phyloP scores from a whole-genome alignment of 495 filamentous ascomycete species.

The Barbatosphaeria neglecta region DNA sequence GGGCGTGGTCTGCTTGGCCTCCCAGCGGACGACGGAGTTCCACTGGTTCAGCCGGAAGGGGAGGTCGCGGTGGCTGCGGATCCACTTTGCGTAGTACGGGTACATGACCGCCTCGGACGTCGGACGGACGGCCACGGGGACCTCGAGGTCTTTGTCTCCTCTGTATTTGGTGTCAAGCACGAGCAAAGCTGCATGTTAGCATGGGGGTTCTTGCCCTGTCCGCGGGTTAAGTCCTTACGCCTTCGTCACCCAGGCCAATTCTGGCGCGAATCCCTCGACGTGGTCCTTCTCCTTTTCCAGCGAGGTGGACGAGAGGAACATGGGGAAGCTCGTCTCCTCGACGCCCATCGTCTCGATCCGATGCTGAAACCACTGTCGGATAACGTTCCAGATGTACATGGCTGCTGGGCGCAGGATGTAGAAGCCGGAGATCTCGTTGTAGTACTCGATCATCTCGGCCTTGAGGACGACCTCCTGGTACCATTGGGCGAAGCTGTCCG shows the following conservation, averaged over 20 bases:
- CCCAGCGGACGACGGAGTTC: conserved; percentile 97
- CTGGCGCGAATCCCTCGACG: conserved; percentile 92
- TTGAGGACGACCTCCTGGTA: conserved; percentile 94
- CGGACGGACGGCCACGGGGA: conserved; percentile 89
- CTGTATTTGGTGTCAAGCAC: conserved; percentile 21
- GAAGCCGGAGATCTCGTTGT: conserved; percentile 75
- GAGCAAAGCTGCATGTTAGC: neutral
- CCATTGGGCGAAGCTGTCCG: conserved; percentile 83
- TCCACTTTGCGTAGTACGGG: conserved; percentile 91
- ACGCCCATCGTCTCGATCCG: conserved; percentile 83
- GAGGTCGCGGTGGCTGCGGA: conserved; percentile 84
- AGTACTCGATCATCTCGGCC: conserved; percentile 76
- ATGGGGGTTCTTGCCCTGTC: neutral
- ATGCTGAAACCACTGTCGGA: conserved; percentile 79
- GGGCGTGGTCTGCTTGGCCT: conserved; percentile 94
- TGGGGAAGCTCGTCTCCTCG: conserved; percentile 88
- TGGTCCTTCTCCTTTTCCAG: conserved; percentile 93
- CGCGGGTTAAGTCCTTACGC: conserved; percentile 42
- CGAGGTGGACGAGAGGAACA: conserved; percentile 85
- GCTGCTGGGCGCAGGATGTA: conserved; percentile 67
- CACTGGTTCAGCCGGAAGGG: conserved; percentile 91
- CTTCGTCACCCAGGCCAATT: conserved; percentile 97
- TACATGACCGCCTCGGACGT: conserved; percentile 94
- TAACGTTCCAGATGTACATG: conserved; percentile 74
- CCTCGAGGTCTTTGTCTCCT: conserved; percentile 82